phyloP scores from a whole-genome alignment of 495 filamentous ascomycete species.

The Lophiotrema nucula region DNA sequence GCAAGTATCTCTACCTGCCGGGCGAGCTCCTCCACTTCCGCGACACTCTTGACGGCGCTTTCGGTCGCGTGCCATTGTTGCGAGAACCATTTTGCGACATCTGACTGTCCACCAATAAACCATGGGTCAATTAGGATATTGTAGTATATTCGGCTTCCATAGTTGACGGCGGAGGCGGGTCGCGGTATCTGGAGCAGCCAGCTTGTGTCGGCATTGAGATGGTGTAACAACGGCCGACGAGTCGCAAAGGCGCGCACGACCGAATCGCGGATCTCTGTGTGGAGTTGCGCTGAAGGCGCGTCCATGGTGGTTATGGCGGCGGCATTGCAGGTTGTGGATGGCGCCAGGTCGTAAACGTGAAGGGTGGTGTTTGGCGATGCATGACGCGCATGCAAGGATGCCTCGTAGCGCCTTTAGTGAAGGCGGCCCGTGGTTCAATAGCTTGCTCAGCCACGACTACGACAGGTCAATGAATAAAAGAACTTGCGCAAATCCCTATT shows the following conservation, averaged over 20 bases:
- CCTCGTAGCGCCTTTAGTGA: too few relatives aligned
- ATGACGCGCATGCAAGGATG: not conserved
- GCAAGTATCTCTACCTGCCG: slow-evolving; percentile 35
- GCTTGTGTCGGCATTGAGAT: slow-evolving; percentile 59
- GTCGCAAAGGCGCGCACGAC: slow-evolving; percentile 38
- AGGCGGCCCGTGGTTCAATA: too few relatives aligned
- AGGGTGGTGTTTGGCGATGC: not conserved
- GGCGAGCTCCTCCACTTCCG: slow-evolving; percentile 38
- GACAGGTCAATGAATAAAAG: too few relatives aligned
- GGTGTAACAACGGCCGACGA: slow-evolving; percentile 52
- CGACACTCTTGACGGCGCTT: slow-evolving; percentile 46
- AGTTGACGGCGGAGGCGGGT: slow-evolving; percentile 37
- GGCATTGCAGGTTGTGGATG: slow-evolving; percentile 1
- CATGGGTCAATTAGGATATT: slow-evolving; percentile 60
- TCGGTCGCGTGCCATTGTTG: slow-evolving; percentile 53
- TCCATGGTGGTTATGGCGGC: slow-evolving; percentile 25
- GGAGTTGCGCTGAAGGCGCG: slow-evolving; percentile 39
- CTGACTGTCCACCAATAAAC: slow-evolving; percentile 52
- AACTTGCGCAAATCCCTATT: too few relatives aligned
- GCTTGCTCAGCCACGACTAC: too few relatives aligned
- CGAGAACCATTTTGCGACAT: slow-evolving; percentile 56
- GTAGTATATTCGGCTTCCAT: slow-evolving; percentile 44
- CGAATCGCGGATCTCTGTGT: slow-evolving; percentile 37
- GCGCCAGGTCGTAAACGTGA: not conserved
- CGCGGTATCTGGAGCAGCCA: slow-evolving; percentile 58